Evolutionary conservation across 2,329 filamentous ascomycete genomes (phyloP), one percentile per base, ranked within the genome.

Genomic region (Exophiala lecanii-corni): DNA sequence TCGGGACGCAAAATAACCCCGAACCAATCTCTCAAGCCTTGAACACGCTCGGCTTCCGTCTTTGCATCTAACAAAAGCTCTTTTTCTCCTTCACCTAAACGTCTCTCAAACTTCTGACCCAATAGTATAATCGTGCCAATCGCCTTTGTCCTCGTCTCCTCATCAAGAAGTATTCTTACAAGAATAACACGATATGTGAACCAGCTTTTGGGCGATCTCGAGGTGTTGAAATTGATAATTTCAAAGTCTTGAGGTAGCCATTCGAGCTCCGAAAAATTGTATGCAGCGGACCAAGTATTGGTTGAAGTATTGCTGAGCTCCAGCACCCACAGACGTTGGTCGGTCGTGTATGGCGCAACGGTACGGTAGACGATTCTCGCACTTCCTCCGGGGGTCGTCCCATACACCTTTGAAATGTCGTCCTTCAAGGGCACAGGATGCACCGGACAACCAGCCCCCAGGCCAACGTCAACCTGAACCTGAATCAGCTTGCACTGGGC

Each of bases 251-350:
- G 61, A 3, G 71, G 72, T 23, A 78, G 58, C 59, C 83, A 85
- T 60, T 85, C 81, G 12, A 73, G 66, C 47, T 84, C 78, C 2
- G 74, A 72, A 59, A 88, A 89, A 48, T 73, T 76, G 59, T 86
- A 86, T 36, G 71, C 74, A 1, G 75, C 66, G 16, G 72, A 66
- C 78, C 82, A 89, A 3, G 26, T 32, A 5, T 44, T 34, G 15
- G 43, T 26, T 2, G 47, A 37, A 2, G 28, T 48, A 16, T 50
- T 50, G 13, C 42, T 39, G 3, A 42, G 47, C 20, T 50, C 47
- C 12, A 50, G 44, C 16, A 48, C 50, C 47, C 47, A 48, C 4
- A 45, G 32, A 5, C 17, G 17, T 18, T 49, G 49, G 31, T 49
- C 45, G 2, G 49, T 35, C 9, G 33, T 51, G 37, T 51, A 43